Percentiles rank a stretch among this genome's conserved stretches.
Conservation (phyloP, 2,329 filamentous ascomycete genomes). For the Polytolypa hystricis region DNA sequence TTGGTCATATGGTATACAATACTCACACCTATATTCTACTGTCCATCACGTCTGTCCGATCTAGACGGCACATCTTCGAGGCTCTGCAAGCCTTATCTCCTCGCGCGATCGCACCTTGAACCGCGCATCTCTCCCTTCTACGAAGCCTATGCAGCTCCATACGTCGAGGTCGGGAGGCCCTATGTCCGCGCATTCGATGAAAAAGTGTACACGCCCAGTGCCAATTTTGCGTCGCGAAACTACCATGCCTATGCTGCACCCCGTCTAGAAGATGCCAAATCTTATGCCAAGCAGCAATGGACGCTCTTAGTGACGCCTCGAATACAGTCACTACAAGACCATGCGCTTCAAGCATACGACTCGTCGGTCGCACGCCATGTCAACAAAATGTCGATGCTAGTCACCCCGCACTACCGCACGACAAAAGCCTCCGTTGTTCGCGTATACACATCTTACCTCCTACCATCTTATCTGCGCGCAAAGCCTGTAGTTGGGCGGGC, state of each 20-base stretch:
- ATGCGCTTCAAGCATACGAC: conserved; percentile 57
- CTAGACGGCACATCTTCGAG: conserved; percentile 59
- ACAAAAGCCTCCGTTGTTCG: conserved; percentile 52
- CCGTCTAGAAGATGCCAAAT: conserved; percentile 54
- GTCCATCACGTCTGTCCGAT: conserved; percentile 57
- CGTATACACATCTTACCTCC: conserved; percentile 59
- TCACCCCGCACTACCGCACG: conserved; percentile 63
- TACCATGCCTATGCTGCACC: conserved; percentile 65
- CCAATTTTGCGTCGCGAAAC: conserved; percentile 48
- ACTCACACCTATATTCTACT: conserved; percentile 68
- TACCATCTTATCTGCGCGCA: conserved; percentile 64
- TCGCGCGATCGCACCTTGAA: conserved; percentile 53
- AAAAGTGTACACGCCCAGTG: conserved; percentile 56
- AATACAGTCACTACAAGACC: conserved; percentile 51
- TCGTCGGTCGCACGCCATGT: conserved; percentile 63
- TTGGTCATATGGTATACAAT: conserved; percentile 79
- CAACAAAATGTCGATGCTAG: conserved; percentile 43
- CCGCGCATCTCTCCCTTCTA: conserved; percentile 83
- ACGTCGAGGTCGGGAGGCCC: conserved; percentile 64
- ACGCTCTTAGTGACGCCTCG: conserved; percentile 65
- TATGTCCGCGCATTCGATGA: conserved; percentile 52
- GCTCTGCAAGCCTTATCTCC: conserved; percentile 71
- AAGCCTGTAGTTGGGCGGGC: conserved; percentile 61
- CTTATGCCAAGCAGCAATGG: conserved; percentile 64
- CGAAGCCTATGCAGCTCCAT: conserved; percentile 68